Evolutionary conservation across 768 basidiomycete genomes (phyloP).

Genomic region (Grammothele lineata): DNA sequence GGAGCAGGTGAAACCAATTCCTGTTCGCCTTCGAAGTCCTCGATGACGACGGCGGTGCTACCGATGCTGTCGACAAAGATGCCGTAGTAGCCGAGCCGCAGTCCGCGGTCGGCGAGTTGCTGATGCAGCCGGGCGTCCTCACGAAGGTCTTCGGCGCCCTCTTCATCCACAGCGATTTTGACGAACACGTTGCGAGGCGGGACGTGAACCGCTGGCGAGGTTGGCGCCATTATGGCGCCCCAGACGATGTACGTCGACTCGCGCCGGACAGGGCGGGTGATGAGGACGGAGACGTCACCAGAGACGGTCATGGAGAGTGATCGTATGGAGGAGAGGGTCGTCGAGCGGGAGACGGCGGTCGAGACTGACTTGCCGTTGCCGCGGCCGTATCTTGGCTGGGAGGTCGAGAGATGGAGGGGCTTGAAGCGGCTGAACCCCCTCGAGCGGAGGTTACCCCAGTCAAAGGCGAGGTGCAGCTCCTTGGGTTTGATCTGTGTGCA

Average conservation of each 20-base stretch:
- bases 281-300: slow-evolving; percentile 11
- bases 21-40: slow-evolving; percentile 11
- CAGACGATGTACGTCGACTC: slow-evolving; percentile 16
- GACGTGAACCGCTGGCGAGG: neutral
- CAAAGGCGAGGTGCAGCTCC: slow-evolving; percentile 16
- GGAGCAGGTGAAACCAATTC: neutral
- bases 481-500: slow-evolving; percentile 11
- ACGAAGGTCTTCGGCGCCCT: slow-evolving; percentile 15
- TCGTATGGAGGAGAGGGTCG: slow-evolving; percentile 4
- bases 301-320: slow-evolving; percentile 8
- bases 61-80: slow-evolving; percentile 12
- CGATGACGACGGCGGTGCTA: slow-evolving; percentile 14
- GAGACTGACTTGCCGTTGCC: too few species aligned
- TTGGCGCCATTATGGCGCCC: slow-evolving; percentile 10
- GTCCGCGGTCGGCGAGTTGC: slow-evolving; percentile 10
- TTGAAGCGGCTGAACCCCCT: slow-evolving; percentile 8
- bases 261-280: slow-evolving; percentile 14
- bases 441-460: slow-evolving; percentile 9
- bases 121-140: slow-evolving; percentile 14
- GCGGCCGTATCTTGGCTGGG: too few species aligned
- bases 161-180: slow-evolving; percentile 16
- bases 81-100: slow-evolving; percentile 11
- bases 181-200: slow-evolving; percentile 11
- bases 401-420: too few species aligned
- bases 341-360: slow-evolving; percentile 4